phyloP scores from a whole-genome alignment of 345 rosid genomes.

The Gossypium longicalyx region DNA sequence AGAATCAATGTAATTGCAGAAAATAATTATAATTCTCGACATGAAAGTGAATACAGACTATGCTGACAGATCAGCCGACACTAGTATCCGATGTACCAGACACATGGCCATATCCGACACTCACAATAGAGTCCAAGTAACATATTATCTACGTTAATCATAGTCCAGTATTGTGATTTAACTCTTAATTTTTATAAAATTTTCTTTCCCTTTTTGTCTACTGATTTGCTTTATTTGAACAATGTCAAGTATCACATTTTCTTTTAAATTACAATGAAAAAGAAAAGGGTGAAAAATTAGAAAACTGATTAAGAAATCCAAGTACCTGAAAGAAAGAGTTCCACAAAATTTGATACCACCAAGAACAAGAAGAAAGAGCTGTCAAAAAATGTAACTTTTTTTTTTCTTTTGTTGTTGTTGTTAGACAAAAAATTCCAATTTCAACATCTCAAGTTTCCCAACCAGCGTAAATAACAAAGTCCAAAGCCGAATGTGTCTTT shows the following conservation, averaged over 20 bases:
- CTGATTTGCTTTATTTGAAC: no score
- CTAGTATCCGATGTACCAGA: not conserved
- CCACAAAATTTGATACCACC: conserved; percentile 25
- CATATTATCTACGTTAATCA: not conserved
- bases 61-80: not conserved
- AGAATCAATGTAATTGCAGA: conserved; percentile 10
- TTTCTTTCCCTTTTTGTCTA: no score
- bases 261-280: not conserved
- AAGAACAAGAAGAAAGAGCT: conserved; percentile 13
- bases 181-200: no score
- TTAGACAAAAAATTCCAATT: conserved; percentile 20
- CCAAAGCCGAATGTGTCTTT: conserved; percentile 24
- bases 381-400: not conserved
- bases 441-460: conserved; percentile 22
- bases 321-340: conserved; percentile 32
- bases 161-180: not conserved
- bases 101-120: not conserved
- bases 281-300: not conserved
- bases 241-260: no score
- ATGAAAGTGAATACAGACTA: not conserved
- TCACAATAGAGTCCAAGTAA: not conserved
- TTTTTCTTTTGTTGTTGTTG: not conserved
- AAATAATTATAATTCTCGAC: not conserved
- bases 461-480: conserved; percentile 31
- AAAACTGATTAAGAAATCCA: conserved; percentile 14